Conservation (phyloP, 208 protist genomes). For the Leishmania turanica region DNA sequence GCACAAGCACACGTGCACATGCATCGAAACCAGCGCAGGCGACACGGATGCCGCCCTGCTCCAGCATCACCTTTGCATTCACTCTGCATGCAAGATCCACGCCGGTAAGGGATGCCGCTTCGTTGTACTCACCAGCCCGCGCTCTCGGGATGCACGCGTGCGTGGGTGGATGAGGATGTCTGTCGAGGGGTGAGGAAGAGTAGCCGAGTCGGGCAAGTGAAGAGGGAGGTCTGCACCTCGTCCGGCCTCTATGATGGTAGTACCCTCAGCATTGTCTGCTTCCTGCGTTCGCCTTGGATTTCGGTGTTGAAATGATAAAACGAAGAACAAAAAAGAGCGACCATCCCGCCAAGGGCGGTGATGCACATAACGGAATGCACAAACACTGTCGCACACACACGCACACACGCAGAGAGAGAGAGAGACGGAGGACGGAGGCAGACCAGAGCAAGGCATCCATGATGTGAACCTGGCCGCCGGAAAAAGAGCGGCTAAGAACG, state of each 20-base stretch:
- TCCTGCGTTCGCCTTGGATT: not conserved
- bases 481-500: not conserved
- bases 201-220: not conserved
- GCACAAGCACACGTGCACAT: not conserved
- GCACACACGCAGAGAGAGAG: too few species aligned
- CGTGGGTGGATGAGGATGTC: not conserved
- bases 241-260: not conserved
- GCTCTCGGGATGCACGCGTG: not conserved
- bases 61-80: not conserved
- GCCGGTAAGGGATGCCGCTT: not conserved
- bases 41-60: not conserved
- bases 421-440: not conserved
- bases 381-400: not conserved
- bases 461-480: not conserved
- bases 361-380: slow-evolving; percentile 9
- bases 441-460: not conserved
- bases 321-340: slow-evolving; percentile 18
- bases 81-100: not conserved
- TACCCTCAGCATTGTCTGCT: not conserved
- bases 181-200: not conserved
- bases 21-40: not conserved
- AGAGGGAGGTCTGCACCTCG: not conserved
- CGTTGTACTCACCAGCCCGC: not conserved
- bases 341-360: slow-evolving; percentile 4
- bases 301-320: slow-evolving; percentile 5